These are phyloP conservation scores for Rhodotorula mucilaginosa DNA, from an alignment of 1,284 basidiomycete genomes.

Conservation along the genomic window DNA sequence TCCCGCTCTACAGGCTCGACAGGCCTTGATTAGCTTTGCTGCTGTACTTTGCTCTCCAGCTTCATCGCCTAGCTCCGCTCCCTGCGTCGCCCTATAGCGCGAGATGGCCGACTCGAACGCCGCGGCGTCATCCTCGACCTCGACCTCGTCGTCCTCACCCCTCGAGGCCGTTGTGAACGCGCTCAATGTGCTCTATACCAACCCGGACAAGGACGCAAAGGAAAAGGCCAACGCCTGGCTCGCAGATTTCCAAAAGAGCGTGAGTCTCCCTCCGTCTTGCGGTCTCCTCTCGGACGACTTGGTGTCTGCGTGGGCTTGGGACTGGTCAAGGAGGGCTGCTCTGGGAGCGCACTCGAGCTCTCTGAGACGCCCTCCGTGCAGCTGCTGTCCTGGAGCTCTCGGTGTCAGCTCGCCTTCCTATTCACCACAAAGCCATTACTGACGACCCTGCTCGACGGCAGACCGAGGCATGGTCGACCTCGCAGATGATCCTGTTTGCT, in stretches of 20 bases:
- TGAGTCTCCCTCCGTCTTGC: constrained; percentile 19
- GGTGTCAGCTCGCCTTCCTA: too few species aligned
- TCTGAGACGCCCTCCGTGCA: too few species aligned
- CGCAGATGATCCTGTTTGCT: constrained; percentile 81
- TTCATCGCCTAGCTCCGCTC: too few species aligned
- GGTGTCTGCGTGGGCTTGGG: too few species aligned
- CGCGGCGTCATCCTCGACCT: neutral
- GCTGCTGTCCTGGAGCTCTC: too few species aligned
- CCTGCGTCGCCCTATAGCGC: too few species aligned
- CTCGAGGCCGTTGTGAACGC: constrained; percentile 50
- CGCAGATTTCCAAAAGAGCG: constrained; percentile 50
- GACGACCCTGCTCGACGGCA: constrained; percentile 50
- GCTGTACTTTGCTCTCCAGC: neutral
- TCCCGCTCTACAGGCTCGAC: neutral
- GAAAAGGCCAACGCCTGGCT: constrained; percentile 57
- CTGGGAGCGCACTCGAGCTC: too few species aligned
- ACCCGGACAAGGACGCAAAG: constrained; percentile 76
- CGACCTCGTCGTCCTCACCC: neutral
- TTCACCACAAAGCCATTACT: neutral
- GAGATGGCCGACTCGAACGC: neutral
- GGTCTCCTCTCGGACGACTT: too few species aligned
- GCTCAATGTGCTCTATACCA: constrained; percentile 55
- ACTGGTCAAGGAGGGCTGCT: too few species aligned
- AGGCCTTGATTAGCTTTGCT: neutral
- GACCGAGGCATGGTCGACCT: constrained; percentile 93